Conservation (phyloP, 2,329 filamentous ascomycete species). For the Stachybotrys chartarum region DNA sequence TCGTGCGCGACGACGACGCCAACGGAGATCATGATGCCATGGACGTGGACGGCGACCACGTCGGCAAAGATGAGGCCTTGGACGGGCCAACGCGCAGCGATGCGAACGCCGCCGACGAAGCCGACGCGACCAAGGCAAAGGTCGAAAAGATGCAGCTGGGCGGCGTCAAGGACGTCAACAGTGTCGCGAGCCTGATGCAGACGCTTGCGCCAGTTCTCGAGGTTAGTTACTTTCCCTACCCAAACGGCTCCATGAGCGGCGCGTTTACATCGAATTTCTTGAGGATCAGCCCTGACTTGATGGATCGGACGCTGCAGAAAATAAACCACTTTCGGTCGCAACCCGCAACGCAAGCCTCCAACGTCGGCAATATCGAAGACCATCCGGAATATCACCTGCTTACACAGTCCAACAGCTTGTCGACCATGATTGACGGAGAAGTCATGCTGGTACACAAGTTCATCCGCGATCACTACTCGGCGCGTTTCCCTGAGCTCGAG, state of each 20-base stretch:
- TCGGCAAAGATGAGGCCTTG: slow-evolving; percentile 48
- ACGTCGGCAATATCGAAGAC: slow-evolving; percentile 80
- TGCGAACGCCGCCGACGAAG: slow-evolving; percentile 49
- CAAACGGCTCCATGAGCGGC: slow-evolving; percentile 18
- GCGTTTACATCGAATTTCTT: slow-evolving; percentile 55
- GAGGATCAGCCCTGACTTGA: slow-evolving; percentile 62
- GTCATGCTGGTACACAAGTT: slow-evolving; percentile 93
- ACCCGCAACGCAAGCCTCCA: slow-evolving; percentile 54
- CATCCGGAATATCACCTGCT: slow-evolving; percentile 86
- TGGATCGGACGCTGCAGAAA: slow-evolving; percentile 56
- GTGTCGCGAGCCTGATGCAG: slow-evolving; percentile 74
- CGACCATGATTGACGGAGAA: slow-evolving; percentile 88
- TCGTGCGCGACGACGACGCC: slow-evolving; percentile 32
- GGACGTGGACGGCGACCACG: slow-evolving; percentile 50
- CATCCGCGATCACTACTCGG: slow-evolving; percentile 91
- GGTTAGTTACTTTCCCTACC: slow-evolving; percentile 48
- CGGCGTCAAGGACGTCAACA: slow-evolving; percentile 68
- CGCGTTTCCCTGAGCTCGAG: slow-evolving; percentile 89
- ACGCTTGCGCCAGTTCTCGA: slow-evolving; percentile 73
- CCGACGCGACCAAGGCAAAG: slow-evolving; percentile 66
- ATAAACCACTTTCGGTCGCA: slow-evolving; percentile 69
- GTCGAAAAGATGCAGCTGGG: slow-evolving; percentile 78
- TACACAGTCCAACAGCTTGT: slow-evolving; percentile 81
- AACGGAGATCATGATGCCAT: slow-evolving; percentile 36
- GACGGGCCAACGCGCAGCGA: slow-evolving; percentile 37